These are phyloP conservation scores for Nemania bipapillata DNA, from an alignment of 2,329 filamentous ascomycete species.

Conservation along the genomic window DNA sequence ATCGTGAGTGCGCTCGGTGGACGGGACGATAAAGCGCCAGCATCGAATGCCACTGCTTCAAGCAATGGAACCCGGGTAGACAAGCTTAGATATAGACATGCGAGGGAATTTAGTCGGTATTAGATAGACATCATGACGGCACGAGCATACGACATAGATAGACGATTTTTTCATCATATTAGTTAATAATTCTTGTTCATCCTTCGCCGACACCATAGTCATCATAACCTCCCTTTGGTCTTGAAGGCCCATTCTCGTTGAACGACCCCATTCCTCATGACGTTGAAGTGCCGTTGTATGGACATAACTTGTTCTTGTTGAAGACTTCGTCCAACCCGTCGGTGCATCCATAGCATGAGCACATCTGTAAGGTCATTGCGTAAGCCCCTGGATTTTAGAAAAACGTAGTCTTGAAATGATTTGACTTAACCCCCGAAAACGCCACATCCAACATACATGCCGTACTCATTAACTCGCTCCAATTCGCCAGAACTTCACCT, in stretches of 20 bases:
- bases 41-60: neutral
- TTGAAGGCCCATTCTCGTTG: neutral
- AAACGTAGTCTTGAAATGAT: neutral
- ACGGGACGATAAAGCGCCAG: neutral
- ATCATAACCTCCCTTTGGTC: neutral
- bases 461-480: too few species aligned
- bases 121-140: neutral
- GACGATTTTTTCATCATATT: neutral
- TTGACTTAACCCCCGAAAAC: neutral
- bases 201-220: neutral
- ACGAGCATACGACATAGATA: neutral
- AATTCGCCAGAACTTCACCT: too few species aligned
- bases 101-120: neutral
- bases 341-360: conserved; percentile 38
- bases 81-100: neutral
- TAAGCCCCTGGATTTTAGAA: conserved; percentile 8
- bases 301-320: conserved; percentile 35
- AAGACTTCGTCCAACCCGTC: conserved; percentile 36
- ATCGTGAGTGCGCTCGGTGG: conserved; percentile 45
- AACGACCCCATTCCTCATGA: neutral
- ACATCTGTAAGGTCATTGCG: conserved; percentile 30
- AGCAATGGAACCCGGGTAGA: neutral
- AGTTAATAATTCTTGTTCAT: neutral
- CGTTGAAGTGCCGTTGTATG: conserved; percentile 31
- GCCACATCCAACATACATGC: neutral